Base-by-base conservation (phyloP, 441 rosid genomes). In the Corymbia citriodora region DNA sequence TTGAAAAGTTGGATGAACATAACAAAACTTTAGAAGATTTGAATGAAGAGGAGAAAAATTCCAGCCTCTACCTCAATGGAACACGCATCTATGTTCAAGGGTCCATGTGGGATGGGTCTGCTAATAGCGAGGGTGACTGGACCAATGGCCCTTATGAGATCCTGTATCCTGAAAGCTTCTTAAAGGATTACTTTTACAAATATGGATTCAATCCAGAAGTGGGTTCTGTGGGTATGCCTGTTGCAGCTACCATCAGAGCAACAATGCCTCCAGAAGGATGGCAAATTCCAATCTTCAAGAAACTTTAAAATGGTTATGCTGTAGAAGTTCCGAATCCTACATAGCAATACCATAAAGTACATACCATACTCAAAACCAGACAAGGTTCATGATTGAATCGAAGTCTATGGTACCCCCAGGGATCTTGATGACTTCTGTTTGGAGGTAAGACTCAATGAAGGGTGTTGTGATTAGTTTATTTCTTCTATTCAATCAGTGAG, bases 41-140 rank as follows among this genome's bases (percentile, higher is more conserved):
- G 88, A 87, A 94, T 53, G 63, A 70, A 14, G 61, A 29, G 15
- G 48, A 59, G 63, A 10, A 88, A 87, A 98, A 96, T 93, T 99
- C 98, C 92, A 97, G 99, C 90, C 95, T 93, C 88, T 98, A 95
- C 92, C 99, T 98, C 54, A 96, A 98, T 87, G 99, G 99, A 63
- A 95, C 99, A 68, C 96, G 97, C 50, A 52, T 94, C 54, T 97
- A 98, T 89, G 88, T 98, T 59, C 97, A 96, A 93, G 99, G 99
- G 88, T 98, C 99, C 88, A 92, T 94, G 97, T 98, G 99, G 99
- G 98, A 96, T 88, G 99, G 99, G 87, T 97, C 97, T 95, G 99
- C 99, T 87, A 92, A 97, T 93, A 98, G 99, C 87, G 94, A 95
- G 89, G 98, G 99, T 88, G 94, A 92, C 93, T 98, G 95, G 94